phyloP scores from a whole-genome alignment of 2,329 filamentous ascomycete genomes.

The Pseudomassariella vexata region DNA sequence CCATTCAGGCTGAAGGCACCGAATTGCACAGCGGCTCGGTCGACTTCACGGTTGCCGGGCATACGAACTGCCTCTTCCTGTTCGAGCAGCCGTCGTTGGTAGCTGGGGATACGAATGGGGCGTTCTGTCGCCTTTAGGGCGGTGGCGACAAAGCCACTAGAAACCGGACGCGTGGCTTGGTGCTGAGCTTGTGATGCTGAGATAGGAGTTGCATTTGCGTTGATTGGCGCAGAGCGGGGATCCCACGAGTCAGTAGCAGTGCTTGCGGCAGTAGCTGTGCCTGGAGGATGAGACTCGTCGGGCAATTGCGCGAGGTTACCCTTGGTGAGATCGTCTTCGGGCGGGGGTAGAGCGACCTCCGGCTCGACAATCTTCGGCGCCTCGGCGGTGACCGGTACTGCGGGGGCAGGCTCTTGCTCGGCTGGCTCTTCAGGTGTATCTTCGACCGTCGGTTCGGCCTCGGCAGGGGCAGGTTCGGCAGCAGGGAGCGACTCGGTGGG shows the following conservation, averaged over 20 bases:
- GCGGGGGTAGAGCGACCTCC: constrained; percentile 56
- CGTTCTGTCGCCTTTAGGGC: constrained; percentile 71
- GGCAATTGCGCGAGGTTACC: constrained; percentile 88
- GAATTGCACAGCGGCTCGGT: constrained; percentile 90
- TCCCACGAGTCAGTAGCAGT: constrained; percentile 85
- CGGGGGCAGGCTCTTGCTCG: constrained; percentile 19
- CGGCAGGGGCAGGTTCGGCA: constrained; percentile 30
- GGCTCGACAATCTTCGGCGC: constrained; percentile 38
- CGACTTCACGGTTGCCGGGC: constrained; percentile 93
- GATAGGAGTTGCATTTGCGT: constrained; percentile 60
- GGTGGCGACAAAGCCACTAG: constrained; percentile 73
- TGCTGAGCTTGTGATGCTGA: constrained; percentile 59
- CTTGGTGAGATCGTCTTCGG: constrained; percentile 81
- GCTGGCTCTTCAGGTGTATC: constrained; percentile 25
- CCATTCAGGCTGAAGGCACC: constrained; percentile 89
- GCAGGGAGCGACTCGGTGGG: constrained; percentile 38
- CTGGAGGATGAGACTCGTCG: constrained; percentile 70
- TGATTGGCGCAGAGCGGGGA: constrained; percentile 49
- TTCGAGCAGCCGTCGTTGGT: constrained; percentile 81
- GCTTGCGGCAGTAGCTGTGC: constrained; percentile 80
- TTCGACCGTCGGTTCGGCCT: constrained; percentile 32
- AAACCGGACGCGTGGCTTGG: constrained; percentile 50
- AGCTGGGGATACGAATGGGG: constrained; percentile 66
- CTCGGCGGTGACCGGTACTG: constrained; percentile 20
- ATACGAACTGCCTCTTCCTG: constrained; percentile 98